Base-by-base conservation (phyloP, 495 filamentous ascomycete genomes). In the Melanomma pulvis-pyrius region DNA sequence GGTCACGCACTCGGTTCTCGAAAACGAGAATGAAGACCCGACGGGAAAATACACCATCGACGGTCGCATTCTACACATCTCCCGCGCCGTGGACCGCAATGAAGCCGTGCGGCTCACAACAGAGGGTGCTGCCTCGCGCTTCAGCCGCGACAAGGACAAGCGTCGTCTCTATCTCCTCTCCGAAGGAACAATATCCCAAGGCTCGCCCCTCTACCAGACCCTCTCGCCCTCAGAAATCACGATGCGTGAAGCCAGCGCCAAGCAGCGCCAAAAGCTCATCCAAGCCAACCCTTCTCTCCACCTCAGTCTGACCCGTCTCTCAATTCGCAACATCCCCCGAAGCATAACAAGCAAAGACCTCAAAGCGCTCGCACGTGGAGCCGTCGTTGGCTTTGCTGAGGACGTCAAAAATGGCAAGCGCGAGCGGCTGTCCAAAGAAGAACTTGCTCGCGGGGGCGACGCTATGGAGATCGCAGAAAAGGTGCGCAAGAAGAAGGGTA, bases 271-370 rank as follows among this genome's bases (percentile, higher is more conserved):
- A 77, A 88, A 85, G 59, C 83, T 98, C 58, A 91, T 98, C 72
- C 86, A 96, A 78, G 87, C 83, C 73, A 97, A 98, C 76, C 94
- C 96, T 0, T 86, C 86, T 32, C 84, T 99, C 15, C 91, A 98
- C 75, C 79, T 99, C 53, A 92, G 88, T 72, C 81, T 99, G 21
- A 97, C 92, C 12, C 91, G 94, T 66, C 86, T 99, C n/a, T 91
- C 92, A 0, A 80, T 99, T 53, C 92, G 94, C 65, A 99, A 99
- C 72, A 83, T 99, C 24, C 96, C 94, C 8, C 86, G 88, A 59
- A 87, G 87, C 73, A 80, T 96, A 67, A 89, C 84, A 28, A 91
- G 90, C 15, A 98, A 97, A 78, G 90, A 90, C 56, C 82, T 99
- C 41, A 99, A 99, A 74, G 87, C 88, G 0, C 84, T 99, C 15